A percentile compares a stretch with the other conserved stretches of the same genome.
phyloP scores from a whole-genome alignment of 306 rosid species.

The Cercis canadensis region DNA sequence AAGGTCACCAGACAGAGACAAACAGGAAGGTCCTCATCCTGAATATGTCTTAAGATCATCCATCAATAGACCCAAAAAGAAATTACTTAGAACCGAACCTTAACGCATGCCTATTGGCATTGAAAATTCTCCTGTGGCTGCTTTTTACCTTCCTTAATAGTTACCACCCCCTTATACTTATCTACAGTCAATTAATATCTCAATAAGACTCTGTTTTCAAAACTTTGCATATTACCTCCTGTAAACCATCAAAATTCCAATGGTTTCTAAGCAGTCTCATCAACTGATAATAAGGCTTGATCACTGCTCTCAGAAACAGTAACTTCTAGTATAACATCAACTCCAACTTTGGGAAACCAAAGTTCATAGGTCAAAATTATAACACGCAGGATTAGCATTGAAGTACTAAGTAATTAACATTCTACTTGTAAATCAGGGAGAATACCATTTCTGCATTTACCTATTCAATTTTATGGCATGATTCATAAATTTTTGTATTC shows the following conservation, averaged over 20 bases:
- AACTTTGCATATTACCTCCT: too few species aligned
- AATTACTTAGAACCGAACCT: neutral
- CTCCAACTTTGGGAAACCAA: neutral
- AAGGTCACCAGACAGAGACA: neutral
- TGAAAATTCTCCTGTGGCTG: neutral
- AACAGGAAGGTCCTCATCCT: neutral
- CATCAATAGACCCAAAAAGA: neutral
- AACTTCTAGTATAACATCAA: slow-evolving; percentile 12
- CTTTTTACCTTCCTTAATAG: too few species aligned
- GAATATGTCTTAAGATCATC: neutral
- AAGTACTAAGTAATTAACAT: neutral
- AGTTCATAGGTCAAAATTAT: neutral
- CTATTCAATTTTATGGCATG: neutral
- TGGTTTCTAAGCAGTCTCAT: neutral
- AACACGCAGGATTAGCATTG: neutral
- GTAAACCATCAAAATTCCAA: neutral
- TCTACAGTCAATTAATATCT: too few species aligned
- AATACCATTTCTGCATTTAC: neutral
- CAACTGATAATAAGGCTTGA: neutral
- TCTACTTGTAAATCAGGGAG: neutral
- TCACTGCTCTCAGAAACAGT: neutral
- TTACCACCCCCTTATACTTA: neutral
- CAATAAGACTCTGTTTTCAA: too few species aligned
- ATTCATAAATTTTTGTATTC: too few species aligned
- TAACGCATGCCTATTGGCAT: neutral